A percentile compares a stretch with the other conserved stretches of the same genome.
Conservation (phyloP, 495 filamentous ascomycete genomes). For the Patellaria atrata region DNA sequence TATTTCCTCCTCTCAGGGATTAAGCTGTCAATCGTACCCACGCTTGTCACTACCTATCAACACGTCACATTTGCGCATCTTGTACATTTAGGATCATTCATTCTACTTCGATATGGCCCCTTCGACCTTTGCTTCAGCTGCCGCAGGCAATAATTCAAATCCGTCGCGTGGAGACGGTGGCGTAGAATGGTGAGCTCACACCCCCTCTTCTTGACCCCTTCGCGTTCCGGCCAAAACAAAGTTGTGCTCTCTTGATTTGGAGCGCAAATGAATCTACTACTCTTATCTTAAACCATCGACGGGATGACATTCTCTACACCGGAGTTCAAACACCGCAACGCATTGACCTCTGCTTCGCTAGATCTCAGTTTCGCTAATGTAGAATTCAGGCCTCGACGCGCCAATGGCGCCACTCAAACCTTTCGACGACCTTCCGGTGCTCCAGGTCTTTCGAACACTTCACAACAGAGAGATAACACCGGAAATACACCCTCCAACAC, state of each 20-base stretch:
- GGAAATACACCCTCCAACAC: slow-evolving; percentile 33
- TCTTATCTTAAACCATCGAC: too few relatives aligned
- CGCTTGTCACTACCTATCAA: too few relatives aligned
- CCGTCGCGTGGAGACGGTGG: slow-evolving; percentile 22
- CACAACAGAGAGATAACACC: slow-evolving; percentile 35
- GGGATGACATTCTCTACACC: not conserved
- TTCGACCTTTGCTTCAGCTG: slow-evolving; percentile 29
- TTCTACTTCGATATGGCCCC: slow-evolving; percentile 26
- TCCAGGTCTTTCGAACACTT: slow-evolving; percentile 32
- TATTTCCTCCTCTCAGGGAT: too few relatives aligned
- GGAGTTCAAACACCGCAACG: not conserved
- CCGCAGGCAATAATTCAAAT: slow-evolving; percentile 23
- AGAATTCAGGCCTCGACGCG: slow-evolving; percentile 49
- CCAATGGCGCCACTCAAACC: slow-evolving; percentile 71
- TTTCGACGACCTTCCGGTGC: slow-evolving; percentile 71
- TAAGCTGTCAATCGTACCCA: too few relatives aligned
- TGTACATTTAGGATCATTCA: too few relatives aligned
- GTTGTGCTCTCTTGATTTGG: not conserved
- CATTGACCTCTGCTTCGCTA: not conserved
- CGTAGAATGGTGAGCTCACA: slow-evolving; percentile 24
- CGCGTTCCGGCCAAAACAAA: not conserved
- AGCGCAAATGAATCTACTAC: too few relatives aligned
- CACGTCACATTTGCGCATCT: too few relatives aligned
- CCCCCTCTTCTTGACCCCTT: slow-evolving; percentile 2
- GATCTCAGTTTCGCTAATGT: not conserved